Conservation (phyloP, 768 basidiomycete species). For the Terana coerulea region DNA sequence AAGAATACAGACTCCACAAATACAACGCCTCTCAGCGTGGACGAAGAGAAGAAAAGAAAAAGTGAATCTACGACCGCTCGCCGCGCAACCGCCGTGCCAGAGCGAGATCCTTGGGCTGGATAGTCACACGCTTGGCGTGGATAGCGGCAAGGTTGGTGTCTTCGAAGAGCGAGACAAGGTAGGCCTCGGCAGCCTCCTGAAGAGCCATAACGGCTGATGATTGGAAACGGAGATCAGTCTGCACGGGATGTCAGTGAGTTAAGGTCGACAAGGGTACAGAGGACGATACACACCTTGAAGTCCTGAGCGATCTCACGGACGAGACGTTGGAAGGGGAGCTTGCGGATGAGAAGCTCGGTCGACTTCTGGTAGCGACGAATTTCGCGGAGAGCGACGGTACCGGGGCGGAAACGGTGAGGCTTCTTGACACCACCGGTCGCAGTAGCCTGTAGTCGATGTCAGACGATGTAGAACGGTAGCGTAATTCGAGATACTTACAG, state of each 20-base stretch:
- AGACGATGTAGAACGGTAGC: background rate
- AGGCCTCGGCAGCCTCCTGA: constrained; percentile 54
- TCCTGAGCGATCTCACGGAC: constrained; percentile 65
- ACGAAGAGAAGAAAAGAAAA: constrained; percentile 19
- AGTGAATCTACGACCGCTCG: constrained; percentile 32
- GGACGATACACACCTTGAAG: constrained; percentile 45
- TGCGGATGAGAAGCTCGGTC: constrained; percentile 37
- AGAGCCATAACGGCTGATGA: constrained; percentile 61
- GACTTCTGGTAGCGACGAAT: constrained; percentile 39
- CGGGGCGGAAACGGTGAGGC: constrained; percentile 41
- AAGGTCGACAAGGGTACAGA: background rate
- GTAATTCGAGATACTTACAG: constrained; percentile 23
- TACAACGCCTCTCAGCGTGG: constrained; percentile 4
- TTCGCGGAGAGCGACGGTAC: constrained; percentile 35
- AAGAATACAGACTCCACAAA: no score
- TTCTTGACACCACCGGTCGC: constrained; percentile 69
- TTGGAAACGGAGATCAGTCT: constrained; percentile 62
- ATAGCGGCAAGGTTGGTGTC: constrained; percentile 51
- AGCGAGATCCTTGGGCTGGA: constrained; percentile 56
- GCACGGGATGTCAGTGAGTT: constrained; percentile 13
- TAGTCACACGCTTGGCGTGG: constrained; percentile 48
- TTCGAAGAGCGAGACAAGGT: constrained; percentile 39
- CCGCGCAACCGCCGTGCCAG: constrained; percentile 47
- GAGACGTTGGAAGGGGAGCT: constrained; percentile 65
- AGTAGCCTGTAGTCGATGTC: constrained; percentile 12